Evolutionary conservation across 345 rosid species (phyloP).

Genomic region (Atalantia buxifolia): DNA sequence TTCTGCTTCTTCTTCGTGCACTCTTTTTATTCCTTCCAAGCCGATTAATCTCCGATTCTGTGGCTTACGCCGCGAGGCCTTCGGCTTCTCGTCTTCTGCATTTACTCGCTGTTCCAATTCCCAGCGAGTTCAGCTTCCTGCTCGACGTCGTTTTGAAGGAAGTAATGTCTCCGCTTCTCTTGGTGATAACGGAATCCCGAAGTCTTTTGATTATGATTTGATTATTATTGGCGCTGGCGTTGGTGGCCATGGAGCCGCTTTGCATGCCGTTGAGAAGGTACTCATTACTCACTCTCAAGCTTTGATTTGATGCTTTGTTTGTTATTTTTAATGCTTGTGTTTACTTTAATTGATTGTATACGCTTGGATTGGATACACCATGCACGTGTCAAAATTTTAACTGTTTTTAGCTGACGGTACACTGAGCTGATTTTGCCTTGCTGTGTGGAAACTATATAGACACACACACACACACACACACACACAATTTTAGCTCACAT

Average conservation of each 20-base stretch:
- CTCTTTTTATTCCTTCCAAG: slow-evolving; percentile 26
- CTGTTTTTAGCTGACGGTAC: background rate
- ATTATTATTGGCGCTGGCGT: slow-evolving; percentile 96
- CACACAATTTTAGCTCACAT: background rate
- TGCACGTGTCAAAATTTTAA: too few relatives aligned
- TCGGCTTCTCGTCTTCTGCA: slow-evolving; percentile 28
- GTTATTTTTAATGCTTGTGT: background rate
- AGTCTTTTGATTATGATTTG: slow-evolving; percentile 87
- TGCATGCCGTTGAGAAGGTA: slow-evolving; percentile 96
- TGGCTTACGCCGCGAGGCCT: slow-evolving; percentile 72
- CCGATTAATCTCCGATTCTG: slow-evolving; percentile 68
- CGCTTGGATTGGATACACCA: background rate
- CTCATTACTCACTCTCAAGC: background rate
- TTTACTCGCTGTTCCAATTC: slow-evolving; percentile 14
- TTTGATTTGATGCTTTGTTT: background rate
- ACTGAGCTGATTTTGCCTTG: background rate
- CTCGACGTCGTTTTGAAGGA: slow-evolving; percentile 15
- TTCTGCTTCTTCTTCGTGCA: slow-evolving; percentile 7
- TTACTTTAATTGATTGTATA: background rate
- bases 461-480: too few relatives aligned
- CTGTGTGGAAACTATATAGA: background rate
- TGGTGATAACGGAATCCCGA: slow-evolving; percentile 55
- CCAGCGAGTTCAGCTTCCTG: slow-evolving; percentile 5
- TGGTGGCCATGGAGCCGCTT: slow-evolving; percentile 97
- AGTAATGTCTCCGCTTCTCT: slow-evolving; percentile 36